Base-by-base conservation (phyloP, 129 eudicot species). In the Logfia minima region DNA sequence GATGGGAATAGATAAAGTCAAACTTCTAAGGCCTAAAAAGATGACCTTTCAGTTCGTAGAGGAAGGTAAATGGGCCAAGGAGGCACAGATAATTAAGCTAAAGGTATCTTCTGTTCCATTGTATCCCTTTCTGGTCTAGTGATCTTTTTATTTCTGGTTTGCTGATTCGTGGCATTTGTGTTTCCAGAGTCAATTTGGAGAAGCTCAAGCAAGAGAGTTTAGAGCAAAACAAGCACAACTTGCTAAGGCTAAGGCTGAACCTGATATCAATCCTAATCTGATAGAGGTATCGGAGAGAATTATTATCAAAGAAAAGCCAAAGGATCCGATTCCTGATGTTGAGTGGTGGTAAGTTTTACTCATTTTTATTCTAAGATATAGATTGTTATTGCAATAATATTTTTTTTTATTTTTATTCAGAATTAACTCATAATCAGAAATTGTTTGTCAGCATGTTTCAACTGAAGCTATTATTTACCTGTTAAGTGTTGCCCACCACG, bases 11-110 rank as follows among this genome's bases (percentile, higher is more conserved):
- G 87, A 91, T 82, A 91, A 89, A 77, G 85, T 78, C 29, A 94
- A 94, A 79, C 81, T 94, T 66, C 80, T 94, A 76, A 81, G 99
- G 88, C 96, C 97, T 59, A 91, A 91, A 80, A 89, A 90, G 84
- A 87, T 89, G 97, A 87, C 81, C 16, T 91, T 91, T 83, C 97
- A 89, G 81, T 94, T 94, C 88, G 99, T 94, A n/a, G 97, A 94
- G 82, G 99, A 94, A 88, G 99, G 99, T 53, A 94, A 94, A 83
- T 94, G 99, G 99, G 84, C 99, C 10, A 94, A 79, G 79, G 99
- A 94, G 66, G 99, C 99, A 65, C 90, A 94, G 81, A 83, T 87
- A 1, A 82, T 88, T 13, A 94, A 91, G 82, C 63, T 89, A 69
- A 94, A 89, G 97, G 98, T 93, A 85, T 68, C 26, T 13, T 52